These are phyloP conservation scores for Lepidium sativum DNA, from an alignment of 345 rosid genomes.

Conservation along the genomic window DNA sequence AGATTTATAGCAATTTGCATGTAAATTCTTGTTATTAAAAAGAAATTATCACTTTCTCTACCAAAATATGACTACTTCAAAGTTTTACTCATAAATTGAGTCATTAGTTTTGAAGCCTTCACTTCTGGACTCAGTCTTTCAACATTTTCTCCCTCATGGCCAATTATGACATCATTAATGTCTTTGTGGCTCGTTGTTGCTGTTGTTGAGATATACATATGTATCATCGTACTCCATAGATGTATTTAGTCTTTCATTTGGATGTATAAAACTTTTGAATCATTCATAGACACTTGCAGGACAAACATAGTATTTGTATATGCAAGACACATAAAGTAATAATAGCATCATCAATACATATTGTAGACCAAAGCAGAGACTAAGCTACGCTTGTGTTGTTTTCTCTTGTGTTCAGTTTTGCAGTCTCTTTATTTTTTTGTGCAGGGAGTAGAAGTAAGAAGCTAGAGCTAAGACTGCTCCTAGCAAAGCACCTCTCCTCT, in stretches of 20 bases:
- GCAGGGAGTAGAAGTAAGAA: constrained; percentile 19
- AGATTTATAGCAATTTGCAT: too few species aligned
- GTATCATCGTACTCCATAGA: neutral
- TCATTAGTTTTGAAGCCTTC: too few species aligned
- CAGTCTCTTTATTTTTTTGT: constrained; percentile 16
- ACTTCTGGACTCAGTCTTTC: neutral
- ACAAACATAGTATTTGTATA: constrained; percentile 8
- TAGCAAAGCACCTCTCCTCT: constrained; percentile 14
- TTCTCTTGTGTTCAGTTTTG: constrained; percentile 17
- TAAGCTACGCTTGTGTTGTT: neutral
- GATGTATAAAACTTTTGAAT: constrained; percentile 11
- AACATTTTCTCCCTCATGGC: neutral
- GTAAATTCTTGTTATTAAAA: too few species aligned
- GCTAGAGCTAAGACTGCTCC: constrained; percentile 20
- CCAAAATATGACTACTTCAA: neutral
- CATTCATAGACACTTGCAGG: constrained; percentile 1
- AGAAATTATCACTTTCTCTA: neutral
- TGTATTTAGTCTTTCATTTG: constrained; percentile 10
- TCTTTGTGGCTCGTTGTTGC: neutral
- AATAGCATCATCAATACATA: constrained; percentile 3
- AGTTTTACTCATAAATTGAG: too few species aligned
- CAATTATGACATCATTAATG: neutral
- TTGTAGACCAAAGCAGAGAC: constrained; percentile 4
- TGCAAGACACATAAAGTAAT: constrained; percentile 6
- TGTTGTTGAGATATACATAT: constrained; percentile 16